Conservation (phyloP, 1,139 yeast genomes). For the Saccharomycopsis phalli region DNA sequence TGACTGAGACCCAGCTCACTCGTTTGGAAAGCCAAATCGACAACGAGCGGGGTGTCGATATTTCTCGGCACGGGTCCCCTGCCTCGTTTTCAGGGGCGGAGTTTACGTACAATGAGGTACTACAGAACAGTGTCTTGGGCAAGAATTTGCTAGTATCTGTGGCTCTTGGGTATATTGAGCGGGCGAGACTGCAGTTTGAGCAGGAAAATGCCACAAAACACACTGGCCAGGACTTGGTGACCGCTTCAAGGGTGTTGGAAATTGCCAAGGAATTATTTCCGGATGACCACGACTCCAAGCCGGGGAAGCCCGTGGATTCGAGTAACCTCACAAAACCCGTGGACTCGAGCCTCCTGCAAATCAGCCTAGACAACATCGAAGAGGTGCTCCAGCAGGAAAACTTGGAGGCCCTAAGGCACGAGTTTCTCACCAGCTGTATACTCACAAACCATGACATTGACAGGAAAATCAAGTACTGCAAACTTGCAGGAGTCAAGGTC, state of each 20-base stretch:
- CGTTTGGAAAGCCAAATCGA: too few species aligned
- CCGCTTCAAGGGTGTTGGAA: slow-evolving; percentile 12
- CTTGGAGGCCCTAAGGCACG: neutral
- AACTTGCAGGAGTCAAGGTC: slow-evolving; percentile 10
- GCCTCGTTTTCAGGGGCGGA: slow-evolving; percentile 1
- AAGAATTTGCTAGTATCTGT: slow-evolving; percentile 6
- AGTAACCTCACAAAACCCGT: neutral
- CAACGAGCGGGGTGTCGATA: too few species aligned
- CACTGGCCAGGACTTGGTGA: slow-evolving; percentile 5
- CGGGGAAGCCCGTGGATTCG: too few species aligned
- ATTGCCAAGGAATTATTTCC: slow-evolving; percentile 6
- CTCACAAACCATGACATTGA: slow-evolving; percentile 8
- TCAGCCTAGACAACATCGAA: slow-evolving; percentile 15
- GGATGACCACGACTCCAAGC: neutral
- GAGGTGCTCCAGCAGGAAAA: neutral
- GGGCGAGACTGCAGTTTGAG: too few species aligned
- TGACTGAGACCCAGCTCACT: too few species aligned
- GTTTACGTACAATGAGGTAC: neutral
- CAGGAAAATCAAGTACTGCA: slow-evolving; percentile 9
- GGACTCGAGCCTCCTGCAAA: neutral
- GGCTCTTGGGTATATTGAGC: slow-evolving; percentile 1
- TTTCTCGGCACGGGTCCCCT: too few species aligned
- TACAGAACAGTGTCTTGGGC: slow-evolving; percentile 2
- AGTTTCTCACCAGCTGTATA: neutral
- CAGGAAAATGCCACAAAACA: slow-evolving; percentile 3